These are phyloP conservation scores for Quercus engelmannii DNA, from an alignment of 306 rosid species.

Conservation along the genomic window DNA sequence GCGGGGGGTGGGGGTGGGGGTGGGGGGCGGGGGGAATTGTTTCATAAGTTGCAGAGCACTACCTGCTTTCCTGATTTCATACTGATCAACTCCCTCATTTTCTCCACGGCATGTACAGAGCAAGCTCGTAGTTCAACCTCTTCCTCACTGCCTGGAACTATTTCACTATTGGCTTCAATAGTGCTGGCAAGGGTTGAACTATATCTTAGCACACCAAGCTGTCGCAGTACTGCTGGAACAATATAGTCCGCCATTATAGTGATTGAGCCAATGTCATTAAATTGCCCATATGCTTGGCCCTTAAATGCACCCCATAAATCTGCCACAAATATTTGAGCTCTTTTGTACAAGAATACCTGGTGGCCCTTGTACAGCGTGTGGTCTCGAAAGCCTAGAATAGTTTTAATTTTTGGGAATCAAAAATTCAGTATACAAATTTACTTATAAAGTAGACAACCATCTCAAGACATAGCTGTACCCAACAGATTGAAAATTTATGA, in stretches of 20 bases:
- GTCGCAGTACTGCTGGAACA: conserved; percentile 89
- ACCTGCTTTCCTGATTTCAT: conserved; percentile 75
- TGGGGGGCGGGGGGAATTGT: no score
- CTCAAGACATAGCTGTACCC: neutral
- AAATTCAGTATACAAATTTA: conserved; percentile 16
- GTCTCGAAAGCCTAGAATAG: conserved; percentile 76
- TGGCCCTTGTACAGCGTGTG: conserved; percentile 92
- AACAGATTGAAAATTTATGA: neutral
- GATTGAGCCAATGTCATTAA: conserved; percentile 67
- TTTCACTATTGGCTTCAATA: conserved; percentile 68
- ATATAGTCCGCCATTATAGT: conserved; percentile 97
- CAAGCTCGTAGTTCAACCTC: conserved; percentile 98
- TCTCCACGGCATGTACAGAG: conserved; percentile 87
- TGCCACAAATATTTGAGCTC: conserved; percentile 97
- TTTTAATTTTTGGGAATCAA: conserved; percentile 18
- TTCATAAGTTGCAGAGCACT: neutral
- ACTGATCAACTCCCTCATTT: conserved; percentile 81
- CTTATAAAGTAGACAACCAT: neutral
- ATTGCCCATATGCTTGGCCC: conserved; percentile 82
- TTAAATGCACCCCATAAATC: conserved; percentile 90
- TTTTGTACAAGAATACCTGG: conserved; percentile 85
- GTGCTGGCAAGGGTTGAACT: conserved; percentile 60
- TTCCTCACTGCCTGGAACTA: conserved; percentile 90
- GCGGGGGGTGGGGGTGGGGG: no score
- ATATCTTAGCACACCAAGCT: conserved; percentile 81